Percentiles rank a stretch among this genome's conserved stretches.
Conservation (phyloP, 768 basidiomycete genomes). For the Exidia glandulosa region DNA sequence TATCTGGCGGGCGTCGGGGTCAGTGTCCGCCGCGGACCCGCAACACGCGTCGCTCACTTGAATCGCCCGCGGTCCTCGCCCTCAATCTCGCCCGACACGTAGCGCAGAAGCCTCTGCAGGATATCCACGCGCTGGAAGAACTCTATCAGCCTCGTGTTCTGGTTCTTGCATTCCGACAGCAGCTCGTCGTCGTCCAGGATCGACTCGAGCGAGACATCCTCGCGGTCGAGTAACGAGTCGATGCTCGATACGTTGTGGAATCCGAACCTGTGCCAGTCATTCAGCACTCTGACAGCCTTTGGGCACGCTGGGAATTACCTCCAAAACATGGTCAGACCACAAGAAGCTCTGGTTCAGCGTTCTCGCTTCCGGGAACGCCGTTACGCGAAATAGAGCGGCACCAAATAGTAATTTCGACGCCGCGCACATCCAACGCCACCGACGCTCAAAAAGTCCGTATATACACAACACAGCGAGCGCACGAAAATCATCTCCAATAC, state of each 20-base stretch:
- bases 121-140: slow-evolving; percentile 79
- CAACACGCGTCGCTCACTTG: slow-evolving; percentile 47
- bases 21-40: neutral
- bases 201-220: slow-evolving; percentile 79
- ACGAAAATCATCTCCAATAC: neutral
- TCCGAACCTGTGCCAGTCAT: slow-evolving; percentile 52
- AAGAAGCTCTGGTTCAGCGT: neutral
- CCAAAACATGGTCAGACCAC: slow-evolving; percentile 3
- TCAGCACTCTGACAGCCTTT: slow-evolving; percentile 1
- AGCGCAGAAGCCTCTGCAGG: slow-evolving; percentile 66
- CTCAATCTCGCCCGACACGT: slow-evolving; percentile 82
- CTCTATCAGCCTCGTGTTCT: slow-evolving; percentile 82
- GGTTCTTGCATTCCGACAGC: slow-evolving; percentile 88
- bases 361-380: neutral
- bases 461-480: neutral
- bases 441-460: too few relatives aligned
- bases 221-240: slow-evolving; percentile 83
- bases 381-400: neutral
- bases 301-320: slow-evolving; percentile 5
- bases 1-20: slow-evolving; percentile 40
- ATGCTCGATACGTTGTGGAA: slow-evolving; percentile 83
- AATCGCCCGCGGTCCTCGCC: slow-evolving; percentile 65
- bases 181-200: slow-evolving; percentile 91
- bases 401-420: too few relatives aligned
- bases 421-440: too few relatives aligned